Percentiles rank a stretch among this genome's conserved stretches.
These are phyloP conservation scores for Cyberlindnera bimundalis DNA, from an alignment of 805 yeast species.

Conservation along the genomic window DNA sequence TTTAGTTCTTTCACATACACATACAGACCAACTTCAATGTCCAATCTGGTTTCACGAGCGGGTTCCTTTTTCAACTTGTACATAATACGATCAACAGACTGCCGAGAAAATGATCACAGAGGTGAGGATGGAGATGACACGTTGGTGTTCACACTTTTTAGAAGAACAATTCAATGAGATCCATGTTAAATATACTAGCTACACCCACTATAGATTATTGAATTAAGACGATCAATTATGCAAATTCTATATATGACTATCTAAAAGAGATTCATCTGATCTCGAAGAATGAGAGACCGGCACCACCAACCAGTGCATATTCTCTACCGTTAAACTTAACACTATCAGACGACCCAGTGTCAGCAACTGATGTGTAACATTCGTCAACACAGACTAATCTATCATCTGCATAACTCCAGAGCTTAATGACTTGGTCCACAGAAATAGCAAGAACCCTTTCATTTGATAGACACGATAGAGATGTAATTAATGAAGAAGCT, in stretches of 20 bases:
- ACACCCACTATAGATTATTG: too few relatives aligned
- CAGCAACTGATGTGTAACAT: slow-evolving; percentile 79
- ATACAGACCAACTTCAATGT: neutral
- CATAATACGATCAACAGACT: neutral
- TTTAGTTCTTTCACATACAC: neutral
- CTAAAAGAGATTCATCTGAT: slow-evolving; percentile 12
- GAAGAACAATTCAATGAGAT: neutral
- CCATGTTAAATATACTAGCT: too few relatives aligned
- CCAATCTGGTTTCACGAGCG: neutral
- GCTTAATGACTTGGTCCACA: slow-evolving; percentile 75
- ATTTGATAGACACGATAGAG: slow-evolving; percentile 39
- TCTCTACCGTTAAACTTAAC: slow-evolving; percentile 27
- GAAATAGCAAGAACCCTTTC: slow-evolving; percentile 56
- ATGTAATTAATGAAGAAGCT: slow-evolving; percentile 85
- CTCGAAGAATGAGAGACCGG: slow-evolving; percentile 65
- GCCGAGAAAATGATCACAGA: neutral
- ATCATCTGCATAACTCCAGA: slow-evolving; percentile 48
- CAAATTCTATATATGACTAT: neutral
- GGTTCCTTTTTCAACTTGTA: slow-evolving; percentile 1
- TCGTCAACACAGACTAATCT: slow-evolving; percentile 34
- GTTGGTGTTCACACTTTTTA: too few relatives aligned
- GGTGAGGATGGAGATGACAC: neutral
- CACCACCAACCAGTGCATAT: slow-evolving; percentile 65
- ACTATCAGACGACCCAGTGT: slow-evolving; percentile 72
- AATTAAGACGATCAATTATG: too few relatives aligned